Conservation (phyloP, 768 basidiomycete species). For the Phanerodontia chrysosporium region DNA sequence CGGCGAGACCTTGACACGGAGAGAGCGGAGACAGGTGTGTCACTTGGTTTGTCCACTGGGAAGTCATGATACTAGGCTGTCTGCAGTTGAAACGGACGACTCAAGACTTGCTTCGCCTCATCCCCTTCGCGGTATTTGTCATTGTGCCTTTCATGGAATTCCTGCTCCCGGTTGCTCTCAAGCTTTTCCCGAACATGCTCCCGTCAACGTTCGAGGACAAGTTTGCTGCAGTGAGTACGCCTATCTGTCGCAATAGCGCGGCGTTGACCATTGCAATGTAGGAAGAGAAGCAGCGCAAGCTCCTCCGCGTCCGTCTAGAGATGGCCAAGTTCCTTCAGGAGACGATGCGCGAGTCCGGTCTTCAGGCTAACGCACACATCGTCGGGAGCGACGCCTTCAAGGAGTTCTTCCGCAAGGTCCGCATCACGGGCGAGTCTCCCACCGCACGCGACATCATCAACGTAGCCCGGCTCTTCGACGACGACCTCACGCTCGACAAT, state of each 20-base stretch:
- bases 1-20: conserved; percentile 84
- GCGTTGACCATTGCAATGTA: conserved; percentile 28
- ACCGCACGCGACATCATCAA: conserved; percentile 85
- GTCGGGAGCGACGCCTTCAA: conserved; percentile 95
- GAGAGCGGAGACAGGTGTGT: conserved; percentile 87
- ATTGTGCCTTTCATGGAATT: conserved; percentile 99
- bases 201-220: conserved; percentile 98
- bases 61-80: neutral
- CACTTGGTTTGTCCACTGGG: neutral
- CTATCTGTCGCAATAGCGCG: neutral
- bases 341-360: conserved; percentile 89
- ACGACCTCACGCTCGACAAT: conserved; percentile 97
- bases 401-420: conserved; percentile 98
- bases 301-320: conserved; percentile 89
- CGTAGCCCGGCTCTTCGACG: conserved; percentile 95
- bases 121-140: conserved; percentile 93
- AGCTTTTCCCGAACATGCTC: conserved; percentile 97
- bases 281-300: conserved; percentile 97
- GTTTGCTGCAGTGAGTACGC: conserved; percentile 72
- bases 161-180: conserved; percentile 90
- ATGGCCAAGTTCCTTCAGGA: conserved; percentile 99
- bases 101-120: conserved; percentile 84
- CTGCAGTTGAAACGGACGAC: conserved; percentile 89
- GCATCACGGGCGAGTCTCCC: conserved; percentile 92
- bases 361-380: conserved; percentile 91